Conservation (phyloP, 2,329 filamentous ascomycete species). For the Diaporthe aspalathi region DNA sequence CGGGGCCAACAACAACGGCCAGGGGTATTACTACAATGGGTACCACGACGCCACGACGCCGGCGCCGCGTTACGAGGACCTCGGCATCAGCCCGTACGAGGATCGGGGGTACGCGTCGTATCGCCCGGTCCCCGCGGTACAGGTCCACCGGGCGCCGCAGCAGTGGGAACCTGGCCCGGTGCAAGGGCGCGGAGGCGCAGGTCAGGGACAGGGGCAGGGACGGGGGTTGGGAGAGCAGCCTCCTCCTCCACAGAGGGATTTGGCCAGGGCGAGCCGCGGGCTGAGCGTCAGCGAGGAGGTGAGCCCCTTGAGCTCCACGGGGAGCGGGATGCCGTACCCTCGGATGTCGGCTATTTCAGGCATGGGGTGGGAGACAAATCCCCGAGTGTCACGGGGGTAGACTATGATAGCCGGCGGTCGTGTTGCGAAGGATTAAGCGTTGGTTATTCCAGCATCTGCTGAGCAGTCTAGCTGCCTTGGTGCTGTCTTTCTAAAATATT, state of each 20-base stretch:
- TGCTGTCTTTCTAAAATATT: neutral
- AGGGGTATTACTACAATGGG: neutral
- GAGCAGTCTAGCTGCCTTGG: neutral
- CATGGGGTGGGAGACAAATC: slow-evolving; percentile 3
- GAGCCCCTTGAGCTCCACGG: slow-evolving; percentile 37
- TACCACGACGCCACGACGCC: neutral
- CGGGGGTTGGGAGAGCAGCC: neutral
- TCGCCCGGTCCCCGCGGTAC: slow-evolving; percentile 1
- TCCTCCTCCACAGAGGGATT: slow-evolving; percentile 4
- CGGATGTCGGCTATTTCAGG: slow-evolving; percentile 35
- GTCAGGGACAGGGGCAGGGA: neutral
- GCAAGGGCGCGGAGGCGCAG: neutral
- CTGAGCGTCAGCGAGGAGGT: slow-evolving; percentile 28
- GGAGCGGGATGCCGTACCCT: slow-evolving; percentile 31
- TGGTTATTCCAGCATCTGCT: neutral
- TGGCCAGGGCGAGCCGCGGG: neutral
- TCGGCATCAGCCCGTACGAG: slow-evolving; percentile 19
- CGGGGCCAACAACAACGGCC: no score
- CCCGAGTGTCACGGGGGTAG: neutral
- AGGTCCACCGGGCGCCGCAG: neutral
- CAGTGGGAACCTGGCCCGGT: neutral
- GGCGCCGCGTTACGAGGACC: neutral
- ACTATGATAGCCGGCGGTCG: neutral
- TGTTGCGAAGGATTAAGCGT: neutral
- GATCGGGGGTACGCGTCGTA: neutral